Conservation (phyloP, 78 protist genomes). For the Dictyostelium brefeldianum region DNA sequence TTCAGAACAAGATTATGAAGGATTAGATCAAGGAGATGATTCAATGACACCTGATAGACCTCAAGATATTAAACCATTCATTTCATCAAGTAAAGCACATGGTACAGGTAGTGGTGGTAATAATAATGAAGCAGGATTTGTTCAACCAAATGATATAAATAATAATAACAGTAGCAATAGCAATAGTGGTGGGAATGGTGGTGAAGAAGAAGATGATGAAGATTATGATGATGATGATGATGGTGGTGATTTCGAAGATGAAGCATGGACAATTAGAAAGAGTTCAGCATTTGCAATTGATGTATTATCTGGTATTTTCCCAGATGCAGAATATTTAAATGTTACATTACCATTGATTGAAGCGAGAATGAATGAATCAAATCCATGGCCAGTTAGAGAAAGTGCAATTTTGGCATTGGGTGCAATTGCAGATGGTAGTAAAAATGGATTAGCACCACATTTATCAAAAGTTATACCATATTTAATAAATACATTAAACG, state of each 20-base stretch:
- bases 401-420: constrained; percentile 91
- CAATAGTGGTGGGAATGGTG: background rate
- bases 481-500: constrained; percentile 73
- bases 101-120: constrained; percentile 4
- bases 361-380: constrained; percentile 7
- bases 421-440: constrained; percentile 85
- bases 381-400: constrained; percentile 78
- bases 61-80: constrained; percentile 82
- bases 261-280: constrained; percentile 90
- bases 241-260: constrained; percentile 63
- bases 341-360: constrained; percentile 84
- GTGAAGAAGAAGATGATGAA: constrained; percentile 12
- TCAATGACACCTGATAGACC: constrained; percentile 75
- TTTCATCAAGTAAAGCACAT: background rate
- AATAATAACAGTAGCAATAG: background rate
- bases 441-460: constrained; percentile 76
- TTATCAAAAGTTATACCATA: constrained; percentile 72
- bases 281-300: constrained; percentile 92
- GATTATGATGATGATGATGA: constrained; percentile 80
- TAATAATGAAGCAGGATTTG: background rate
- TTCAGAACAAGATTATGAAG: constrained; percentile 62
- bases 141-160: background rate
- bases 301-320: constrained; percentile 70
- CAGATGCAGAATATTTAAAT: constrained; percentile 52
- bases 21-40: constrained; percentile 64